phyloP scores from a whole-genome alignment of 176 grass and related monocot species.

The Saccharum spontaneum region DNA sequence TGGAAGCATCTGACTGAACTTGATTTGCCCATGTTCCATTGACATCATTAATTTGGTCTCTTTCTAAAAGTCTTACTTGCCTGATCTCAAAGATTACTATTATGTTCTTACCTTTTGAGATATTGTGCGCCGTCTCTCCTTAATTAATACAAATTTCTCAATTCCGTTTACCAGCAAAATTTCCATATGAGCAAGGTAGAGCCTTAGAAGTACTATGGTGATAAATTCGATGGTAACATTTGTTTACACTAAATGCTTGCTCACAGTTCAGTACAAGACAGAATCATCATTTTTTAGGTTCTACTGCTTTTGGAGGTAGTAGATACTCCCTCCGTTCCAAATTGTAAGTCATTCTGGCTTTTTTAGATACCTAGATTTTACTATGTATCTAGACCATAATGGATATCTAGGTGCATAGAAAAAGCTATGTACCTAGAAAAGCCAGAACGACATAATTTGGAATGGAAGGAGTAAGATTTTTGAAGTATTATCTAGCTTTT shows the following conservation, averaged over 20 bases:
- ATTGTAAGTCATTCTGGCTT: not conserved
- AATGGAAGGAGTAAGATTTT: not conserved
- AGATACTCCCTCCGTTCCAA: not conserved
- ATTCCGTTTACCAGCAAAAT: not conserved
- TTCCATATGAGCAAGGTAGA: not conserved
- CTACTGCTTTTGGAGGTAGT: not conserved
- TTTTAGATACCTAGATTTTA: not conserved
- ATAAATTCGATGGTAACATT: not conserved
- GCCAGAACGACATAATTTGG: not conserved
- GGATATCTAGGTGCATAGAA: not conserved
- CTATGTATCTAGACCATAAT: not conserved
- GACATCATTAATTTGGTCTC: not conserved
- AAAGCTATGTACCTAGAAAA: not conserved
- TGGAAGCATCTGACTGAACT: slow-evolving; percentile 9
- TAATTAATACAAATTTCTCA: slow-evolving; percentile 12
- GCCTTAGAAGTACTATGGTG: slow-evolving; percentile 1
- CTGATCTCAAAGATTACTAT: not conserved
- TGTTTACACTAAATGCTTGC: not conserved
- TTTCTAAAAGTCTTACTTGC: slow-evolving; percentile 4
- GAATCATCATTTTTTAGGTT: not conserved
- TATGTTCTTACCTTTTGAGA: not conserved
- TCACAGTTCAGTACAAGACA: not conserved
- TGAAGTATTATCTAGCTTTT: not conserved
- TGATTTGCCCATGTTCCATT: not conserved
- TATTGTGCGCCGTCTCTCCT: not conserved